Conservation (phyloP, 768 basidiomycete genomes). For the Zangia roseola region DNA sequence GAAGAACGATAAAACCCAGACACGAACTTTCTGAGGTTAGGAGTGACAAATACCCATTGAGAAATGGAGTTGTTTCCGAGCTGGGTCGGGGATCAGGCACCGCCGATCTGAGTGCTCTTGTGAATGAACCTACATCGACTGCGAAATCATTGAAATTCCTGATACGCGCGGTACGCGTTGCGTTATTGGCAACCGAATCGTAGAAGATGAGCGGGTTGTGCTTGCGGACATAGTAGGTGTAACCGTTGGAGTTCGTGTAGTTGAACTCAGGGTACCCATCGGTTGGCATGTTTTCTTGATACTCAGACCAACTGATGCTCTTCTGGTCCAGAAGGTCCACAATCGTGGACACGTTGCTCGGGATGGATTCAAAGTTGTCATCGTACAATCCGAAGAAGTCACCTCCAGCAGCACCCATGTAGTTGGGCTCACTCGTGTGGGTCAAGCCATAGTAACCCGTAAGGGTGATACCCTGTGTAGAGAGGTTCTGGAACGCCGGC, state of each 20-base stretch:
- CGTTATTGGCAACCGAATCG: conserved; percentile 45
- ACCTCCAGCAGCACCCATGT: conserved; percentile 46
- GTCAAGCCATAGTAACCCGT: conserved; percentile 48
- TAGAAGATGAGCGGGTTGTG: conserved; percentile 52
- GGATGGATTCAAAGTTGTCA: conserved; percentile 37
- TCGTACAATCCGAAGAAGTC: conserved; percentile 50
- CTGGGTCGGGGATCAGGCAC: conserved; percentile 3
- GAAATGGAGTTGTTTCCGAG: conserved; percentile 43
- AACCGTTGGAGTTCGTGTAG: conserved; percentile 29
- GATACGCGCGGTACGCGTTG: conserved; percentile 41
- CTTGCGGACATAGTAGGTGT: conserved; percentile 54
- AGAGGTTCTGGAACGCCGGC: conserved; percentile 36
- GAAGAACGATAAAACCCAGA: not conserved
- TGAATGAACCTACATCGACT: conserved; percentile 38
- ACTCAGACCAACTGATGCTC: conserved; percentile 57
- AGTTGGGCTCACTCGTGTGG: conserved; percentile 64
- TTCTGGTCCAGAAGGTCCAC: conserved; percentile 59
- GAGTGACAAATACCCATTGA: conserved; percentile 61
- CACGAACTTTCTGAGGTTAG: conserved; percentile 43
- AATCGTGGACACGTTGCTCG: conserved; percentile 51
- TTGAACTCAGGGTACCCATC: conserved; percentile 46
- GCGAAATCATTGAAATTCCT: conserved; percentile 64
- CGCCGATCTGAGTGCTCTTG: no score
- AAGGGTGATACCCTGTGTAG: conserved; percentile 48
- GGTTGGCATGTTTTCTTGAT: conserved; percentile 55